A percentile compares a stretch with the other conserved stretches of the same genome.
Conservation (phyloP, 352 stramenopile species). For the Lagenidium giganteum region DNA sequence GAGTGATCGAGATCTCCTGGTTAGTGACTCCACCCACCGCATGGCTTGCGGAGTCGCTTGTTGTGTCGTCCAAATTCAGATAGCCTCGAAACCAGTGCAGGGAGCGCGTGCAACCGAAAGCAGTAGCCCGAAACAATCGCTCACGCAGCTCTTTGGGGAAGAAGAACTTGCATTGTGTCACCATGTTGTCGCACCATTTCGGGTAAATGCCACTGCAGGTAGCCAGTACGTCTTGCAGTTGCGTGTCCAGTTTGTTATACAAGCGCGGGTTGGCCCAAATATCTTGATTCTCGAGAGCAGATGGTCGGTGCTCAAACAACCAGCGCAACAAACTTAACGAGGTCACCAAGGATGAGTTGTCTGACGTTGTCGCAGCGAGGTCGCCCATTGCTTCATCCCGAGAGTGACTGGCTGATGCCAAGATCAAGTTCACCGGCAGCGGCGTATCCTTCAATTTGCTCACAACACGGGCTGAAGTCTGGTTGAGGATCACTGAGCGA, state of each 20-base stretch:
- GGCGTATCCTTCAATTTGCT: too few species aligned
- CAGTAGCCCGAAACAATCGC: conserved; percentile 67
- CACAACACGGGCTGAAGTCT: too few species aligned
- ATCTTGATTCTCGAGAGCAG: conserved; percentile 25
- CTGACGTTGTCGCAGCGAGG: too few species aligned
- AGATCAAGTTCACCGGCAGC: too few species aligned
- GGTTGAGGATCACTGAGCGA: too few species aligned
- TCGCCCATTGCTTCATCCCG: too few species aligned
- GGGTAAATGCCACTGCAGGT: conserved; percentile 82
- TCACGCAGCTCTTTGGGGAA: conserved; percentile 69
- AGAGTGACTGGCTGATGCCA: too few species aligned
- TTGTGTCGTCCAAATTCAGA: conserved; percentile 45
- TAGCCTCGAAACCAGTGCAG: conserved; percentile 79
- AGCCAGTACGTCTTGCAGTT: conserved; percentile 80
- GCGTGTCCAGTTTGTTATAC: conserved; percentile 74
- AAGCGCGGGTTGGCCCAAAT: conserved; percentile 68
- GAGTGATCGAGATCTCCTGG: conserved; percentile 77
- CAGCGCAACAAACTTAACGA: conserved; percentile 48
- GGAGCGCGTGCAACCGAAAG: conserved; percentile 76
- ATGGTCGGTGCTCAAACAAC: conserved; percentile 33
- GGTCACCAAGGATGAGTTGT: conserved; percentile 13
- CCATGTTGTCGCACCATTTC: conserved; percentile 64
- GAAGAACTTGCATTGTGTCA: conserved; percentile 81
- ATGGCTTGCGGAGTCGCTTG: conserved; percentile 7
- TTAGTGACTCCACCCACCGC: conserved; percentile 47